Percentiles rank a stretch among this genome's conserved stretches.
Evolutionary conservation across 768 basidiomycete species (phyloP).

Genomic region (Suillus placidus): DNA sequence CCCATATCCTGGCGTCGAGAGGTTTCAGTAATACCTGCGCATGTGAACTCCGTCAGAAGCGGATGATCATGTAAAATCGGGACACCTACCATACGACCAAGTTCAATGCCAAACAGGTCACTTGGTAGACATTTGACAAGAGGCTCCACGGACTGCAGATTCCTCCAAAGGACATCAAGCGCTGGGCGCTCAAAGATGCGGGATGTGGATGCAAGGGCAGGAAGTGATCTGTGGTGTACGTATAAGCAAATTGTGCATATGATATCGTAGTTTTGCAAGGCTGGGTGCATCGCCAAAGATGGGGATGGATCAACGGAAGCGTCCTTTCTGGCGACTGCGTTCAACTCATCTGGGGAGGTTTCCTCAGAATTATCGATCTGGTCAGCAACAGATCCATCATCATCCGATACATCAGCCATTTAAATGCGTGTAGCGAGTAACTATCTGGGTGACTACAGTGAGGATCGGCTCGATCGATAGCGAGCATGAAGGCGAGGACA

Average conservation of each 20-base stretch:
- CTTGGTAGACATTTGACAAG: conserved; percentile 13
- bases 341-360: neutral
- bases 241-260: neutral
- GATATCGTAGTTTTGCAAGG: neutral
- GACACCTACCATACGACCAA: neutral
- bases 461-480: neutral
- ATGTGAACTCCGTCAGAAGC: neutral
- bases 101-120: neutral
- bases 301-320: neutral
- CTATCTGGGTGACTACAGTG: neutral
- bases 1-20: conserved; percentile 19
- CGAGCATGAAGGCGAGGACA: neutral
- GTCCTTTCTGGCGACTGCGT: neutral
- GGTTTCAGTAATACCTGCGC: neutral
- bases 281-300: neutral
- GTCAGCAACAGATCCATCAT: neutral
- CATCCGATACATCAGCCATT: neutral
- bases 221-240: neutral
- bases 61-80: neutral
- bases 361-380: neutral
- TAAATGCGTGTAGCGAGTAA: neutral
- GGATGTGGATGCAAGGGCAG: conserved; percentile 7
- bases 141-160: conserved; percentile 3
- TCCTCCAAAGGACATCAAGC: conserved; percentile 6
- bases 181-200: conserved; percentile 7